Conservation (phyloP, 2,329 filamentous ascomycete species). For the Neofusicoccum ribis region DNA sequence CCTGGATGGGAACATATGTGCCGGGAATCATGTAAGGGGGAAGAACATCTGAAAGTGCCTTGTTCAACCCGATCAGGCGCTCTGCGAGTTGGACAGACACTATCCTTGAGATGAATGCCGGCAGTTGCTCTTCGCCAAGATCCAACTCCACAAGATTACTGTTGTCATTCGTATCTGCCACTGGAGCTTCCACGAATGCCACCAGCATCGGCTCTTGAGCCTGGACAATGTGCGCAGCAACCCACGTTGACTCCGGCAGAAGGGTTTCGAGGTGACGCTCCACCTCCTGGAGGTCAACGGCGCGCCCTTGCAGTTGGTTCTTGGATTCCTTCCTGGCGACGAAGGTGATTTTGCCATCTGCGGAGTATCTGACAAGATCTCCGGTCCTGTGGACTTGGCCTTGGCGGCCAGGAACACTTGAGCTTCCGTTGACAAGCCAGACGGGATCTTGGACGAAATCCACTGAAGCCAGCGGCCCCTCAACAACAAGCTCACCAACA, state of each 20-base stretch:
- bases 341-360: constrained; percentile 35
- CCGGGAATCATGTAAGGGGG: constrained; percentile 43
- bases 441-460: constrained; percentile 31
- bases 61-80: not conserved
- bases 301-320: constrained; percentile 15
- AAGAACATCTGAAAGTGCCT: constrained; percentile 23
- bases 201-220: not conserved
- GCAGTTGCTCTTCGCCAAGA: not conserved
- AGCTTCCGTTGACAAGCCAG: constrained; percentile 39
- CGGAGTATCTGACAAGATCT: constrained; percentile 38
- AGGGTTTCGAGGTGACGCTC: constrained; percentile 41
- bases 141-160: not conserved
- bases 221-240: not conserved
- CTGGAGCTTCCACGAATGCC: not conserved
- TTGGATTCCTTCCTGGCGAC: constrained; percentile 23
- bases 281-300: constrained; percentile 33
- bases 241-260: not conserved
- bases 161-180: not conserved
- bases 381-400: constrained; percentile 37
- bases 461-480: constrained; percentile 36
- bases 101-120: not conserved
- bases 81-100: not conserved
- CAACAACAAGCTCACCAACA: constrained; percentile 43
- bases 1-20: constrained; percentile 37
- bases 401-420: not conserved